phyloP scores from a whole-genome alignment of 768 basidiomycete species.

The Hericium erinaceus region DNA sequence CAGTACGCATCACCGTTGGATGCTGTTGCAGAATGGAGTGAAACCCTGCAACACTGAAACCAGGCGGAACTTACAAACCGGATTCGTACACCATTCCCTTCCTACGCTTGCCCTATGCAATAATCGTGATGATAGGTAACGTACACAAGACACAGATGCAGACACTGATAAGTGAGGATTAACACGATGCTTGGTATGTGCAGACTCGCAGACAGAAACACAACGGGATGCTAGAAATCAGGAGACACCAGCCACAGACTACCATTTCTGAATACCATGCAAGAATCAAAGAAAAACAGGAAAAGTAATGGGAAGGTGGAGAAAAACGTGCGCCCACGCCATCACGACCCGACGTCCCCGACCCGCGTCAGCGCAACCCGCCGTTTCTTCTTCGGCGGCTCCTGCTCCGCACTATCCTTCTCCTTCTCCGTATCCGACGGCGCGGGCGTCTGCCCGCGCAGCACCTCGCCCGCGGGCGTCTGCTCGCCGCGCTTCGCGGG shows the following conservation, averaged over 20 bases:
- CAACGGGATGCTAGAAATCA: neutral
- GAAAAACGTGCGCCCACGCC: neutral
- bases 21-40: too few relatives aligned
- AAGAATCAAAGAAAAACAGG: neutral
- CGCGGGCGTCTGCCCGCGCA: conserved; percentile 1
- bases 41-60: too few relatives aligned
- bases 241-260: neutral
- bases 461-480: conserved; percentile 18
- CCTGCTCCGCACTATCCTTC: conserved; percentile 23
- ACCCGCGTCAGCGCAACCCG: conserved; percentile 69
- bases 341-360: conserved; percentile 31
- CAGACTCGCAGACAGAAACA: neutral
- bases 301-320: neutral
- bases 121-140: too few relatives aligned
- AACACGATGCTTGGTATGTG: conserved; percentile 1
- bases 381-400: conserved; percentile 81
- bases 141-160: too few relatives aligned
- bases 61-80: too few relatives aligned
- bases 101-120: too few relatives aligned
- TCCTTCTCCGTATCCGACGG: conserved; percentile 18
- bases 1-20: too few relatives aligned
- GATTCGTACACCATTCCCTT: too few relatives aligned
- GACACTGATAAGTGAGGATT: conserved; percentile 3
- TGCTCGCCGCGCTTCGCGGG: conserved; percentile 7
- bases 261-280: neutral